Evolutionary conservation across 2,329 filamentous ascomycete species (phyloP), one percentile per base, ranked within the genome.

Genomic region (Botrytis cinerea): DNA sequence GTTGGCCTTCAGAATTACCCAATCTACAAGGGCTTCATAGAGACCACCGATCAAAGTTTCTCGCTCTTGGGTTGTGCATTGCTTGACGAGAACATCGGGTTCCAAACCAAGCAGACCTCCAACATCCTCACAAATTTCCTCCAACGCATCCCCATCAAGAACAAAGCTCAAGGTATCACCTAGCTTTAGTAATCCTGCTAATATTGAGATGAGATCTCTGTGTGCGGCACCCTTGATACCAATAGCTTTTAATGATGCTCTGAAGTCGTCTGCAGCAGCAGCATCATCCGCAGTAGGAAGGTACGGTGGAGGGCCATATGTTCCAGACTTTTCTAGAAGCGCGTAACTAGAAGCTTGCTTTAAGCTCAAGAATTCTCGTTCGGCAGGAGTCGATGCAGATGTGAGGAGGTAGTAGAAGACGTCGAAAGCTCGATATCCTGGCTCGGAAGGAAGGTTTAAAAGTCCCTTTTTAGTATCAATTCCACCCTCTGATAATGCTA

Each of bases 381-480:
- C 96, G 2, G 94, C 91, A 6, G 92, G 90, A 1, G 93, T 96
- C 0, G 96, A 97, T 0, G 93, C 92, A n/a, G 93, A 94, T 0
- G 95, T 97, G 60, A 98, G 87, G 0, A 99, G 89, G 79, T 98
- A 98, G 84, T 99, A 98, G 81, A 99, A 98, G 68, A 97, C 96
- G 80, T 99, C 95, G 78, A 99, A 99, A 5, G 95, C 96, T 75
- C 96, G 91, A 82, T 94, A 94, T 20, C 96, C 96, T 10, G 90
- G 80, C 80, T 97, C 90, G 0, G 90, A 83, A 0, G 96, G 93
- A 25, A 99, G 89, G 73, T 92, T 90, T 25, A 98, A 85, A 18
- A 99, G 86, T 60, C 95, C 96, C 75, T 90, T 90, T 32, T 87
- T 84, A 0, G 94, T 96, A 81, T 99, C 93, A 74, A 99, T 92